Evolutionary conservation across 1,139 yeast species (phyloP).

Genomic region (Casaregolazyma suthepensis): DNA sequence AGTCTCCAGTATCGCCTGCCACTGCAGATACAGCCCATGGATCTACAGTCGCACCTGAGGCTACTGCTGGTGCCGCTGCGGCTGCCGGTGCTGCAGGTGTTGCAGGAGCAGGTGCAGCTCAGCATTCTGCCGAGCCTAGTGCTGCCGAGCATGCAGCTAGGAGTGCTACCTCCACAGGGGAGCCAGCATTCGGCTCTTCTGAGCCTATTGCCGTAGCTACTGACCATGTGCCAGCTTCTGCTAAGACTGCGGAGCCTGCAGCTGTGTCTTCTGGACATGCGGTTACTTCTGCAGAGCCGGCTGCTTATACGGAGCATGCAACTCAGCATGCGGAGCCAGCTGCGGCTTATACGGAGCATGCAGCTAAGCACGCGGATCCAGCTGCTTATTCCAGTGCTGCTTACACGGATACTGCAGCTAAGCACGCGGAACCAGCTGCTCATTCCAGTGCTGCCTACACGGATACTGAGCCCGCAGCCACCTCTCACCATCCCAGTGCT

Average conservation of each 20-base stretch:
- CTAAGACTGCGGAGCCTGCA: not conserved
- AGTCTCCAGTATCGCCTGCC: not conserved
- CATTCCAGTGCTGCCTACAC: too few relatives aligned
- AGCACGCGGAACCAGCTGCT: not conserved
- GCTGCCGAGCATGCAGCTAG: not conserved
- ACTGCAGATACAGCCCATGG: slow-evolving; percentile 1
- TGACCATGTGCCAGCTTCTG: not conserved
- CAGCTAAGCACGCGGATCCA: too few relatives aligned
- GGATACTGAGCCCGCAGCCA: not conserved
- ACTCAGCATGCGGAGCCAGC: too few relatives aligned
- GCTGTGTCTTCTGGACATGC: not conserved
- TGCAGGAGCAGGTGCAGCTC: slow-evolving; percentile 19
- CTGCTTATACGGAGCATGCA: too few relatives aligned
- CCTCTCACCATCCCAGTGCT: not conserved
- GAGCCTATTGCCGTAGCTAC: slow-evolving; percentile 8
- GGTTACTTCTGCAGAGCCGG: not conserved
- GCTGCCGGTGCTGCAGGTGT: not conserved
- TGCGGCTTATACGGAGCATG: too few relatives aligned
- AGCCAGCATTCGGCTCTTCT: not conserved
- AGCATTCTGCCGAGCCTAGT: not conserved
- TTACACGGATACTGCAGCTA: too few relatives aligned
- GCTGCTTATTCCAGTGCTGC: not conserved
- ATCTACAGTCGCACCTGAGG: slow-evolving; percentile 22
- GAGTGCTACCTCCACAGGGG: slow-evolving; percentile 1
- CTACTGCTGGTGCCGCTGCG: slow-evolving; percentile 3